Percentiles rank a stretch among this genome's conserved stretches.
phyloP scores from a whole-genome alignment of 768 basidiomycete genomes.

The Pleurotus djamor region DNA sequence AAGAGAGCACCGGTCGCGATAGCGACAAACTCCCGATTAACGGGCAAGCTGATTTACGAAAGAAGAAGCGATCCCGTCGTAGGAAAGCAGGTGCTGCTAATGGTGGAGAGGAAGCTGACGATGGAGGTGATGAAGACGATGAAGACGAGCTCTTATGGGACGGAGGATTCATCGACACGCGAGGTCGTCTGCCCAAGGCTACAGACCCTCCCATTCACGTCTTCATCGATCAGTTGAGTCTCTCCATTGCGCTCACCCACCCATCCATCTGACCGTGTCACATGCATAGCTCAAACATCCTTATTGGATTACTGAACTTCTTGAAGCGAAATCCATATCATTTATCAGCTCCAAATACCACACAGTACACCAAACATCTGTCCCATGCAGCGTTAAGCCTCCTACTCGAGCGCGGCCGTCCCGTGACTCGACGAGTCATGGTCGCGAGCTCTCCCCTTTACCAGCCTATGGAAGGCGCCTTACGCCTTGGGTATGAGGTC shows the following conservation, averaged over 20 bases:
- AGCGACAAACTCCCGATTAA: not conserved
- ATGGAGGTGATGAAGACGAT: conserved; percentile 15
- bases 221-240: conserved; percentile 58
- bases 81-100: conserved; percentile 4
- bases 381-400: conserved; percentile 78
- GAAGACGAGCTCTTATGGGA: conserved; percentile 9
- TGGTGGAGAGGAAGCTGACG: conserved; percentile 14
- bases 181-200: conserved; percentile 9
- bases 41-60: not conserved
- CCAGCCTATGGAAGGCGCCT: conserved; percentile 74
- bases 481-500: conserved; percentile 74
- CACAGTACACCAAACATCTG: conserved; percentile 42
- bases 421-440: conserved; percentile 70
- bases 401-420: conserved; percentile 79
- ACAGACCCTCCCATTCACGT: conserved; percentile 14
- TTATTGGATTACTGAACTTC: conserved; percentile 77
- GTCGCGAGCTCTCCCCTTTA: conserved; percentile 84
- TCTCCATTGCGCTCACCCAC: conserved; percentile 4
- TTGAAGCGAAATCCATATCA: conserved; percentile 53
- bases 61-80: not conserved
- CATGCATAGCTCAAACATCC: conserved; percentile 75
- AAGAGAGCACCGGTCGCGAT: conserved; percentile 1
- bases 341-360: conserved; percentile 25
- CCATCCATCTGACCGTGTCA: not conserved
- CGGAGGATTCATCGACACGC: conserved; percentile 10